These are phyloP conservation scores for Marasmius oreades DNA, from an alignment of 1,284 basidiomycete genomes.

Conservation along the genomic window DNA sequence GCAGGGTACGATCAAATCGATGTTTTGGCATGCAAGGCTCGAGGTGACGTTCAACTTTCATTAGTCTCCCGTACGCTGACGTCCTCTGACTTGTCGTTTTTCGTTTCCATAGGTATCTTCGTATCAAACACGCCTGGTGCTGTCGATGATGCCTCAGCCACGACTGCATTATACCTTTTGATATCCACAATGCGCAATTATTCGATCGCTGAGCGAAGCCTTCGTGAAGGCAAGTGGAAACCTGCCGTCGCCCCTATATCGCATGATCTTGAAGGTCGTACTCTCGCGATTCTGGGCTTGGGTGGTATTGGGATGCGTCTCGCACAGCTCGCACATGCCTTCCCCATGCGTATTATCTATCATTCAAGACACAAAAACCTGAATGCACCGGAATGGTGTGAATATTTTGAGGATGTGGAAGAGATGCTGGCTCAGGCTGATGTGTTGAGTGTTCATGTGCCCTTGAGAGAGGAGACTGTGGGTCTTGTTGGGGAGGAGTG, in stretches of 20 bases:
- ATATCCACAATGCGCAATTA: conserved; percentile 84
- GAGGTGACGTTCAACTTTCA: conserved; percentile 39
- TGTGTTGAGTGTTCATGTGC: conserved; percentile 77
- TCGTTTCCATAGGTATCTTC: conserved; percentile 55
- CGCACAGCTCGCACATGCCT: conserved; percentile 65
- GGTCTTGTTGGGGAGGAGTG: conserved; percentile 74
- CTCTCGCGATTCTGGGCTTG: conserved; percentile 84
- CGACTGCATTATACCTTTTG: conserved; percentile 82
- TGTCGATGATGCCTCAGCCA: conserved; percentile 91
- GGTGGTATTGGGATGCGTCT: conserved; percentile 84
- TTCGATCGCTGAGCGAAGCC: conserved; percentile 66
- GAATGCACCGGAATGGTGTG: conserved; percentile 68
- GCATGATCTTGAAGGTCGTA: conserved; percentile 76
- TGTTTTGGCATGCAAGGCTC: conserved; percentile 67
- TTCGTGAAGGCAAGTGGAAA: conserved; percentile 60
- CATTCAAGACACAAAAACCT: conserved; percentile 62
- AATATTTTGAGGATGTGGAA: conserved; percentile 71
- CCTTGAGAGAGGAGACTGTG: conserved; percentile 70
- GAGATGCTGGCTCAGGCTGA: conserved; percentile 76
- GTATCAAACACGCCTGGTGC: conserved; percentile 92
- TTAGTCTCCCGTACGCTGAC: not conserved
- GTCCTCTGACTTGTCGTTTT: not conserved
- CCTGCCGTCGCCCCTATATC: conserved; percentile 38
- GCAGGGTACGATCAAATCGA: conserved; percentile 90
- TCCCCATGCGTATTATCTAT: conserved; percentile 88